Evolutionary conservation across 345 rosid species (phyloP), one percentile per base, ranked within the genome.

Genomic region (Theobroma cacao): DNA sequence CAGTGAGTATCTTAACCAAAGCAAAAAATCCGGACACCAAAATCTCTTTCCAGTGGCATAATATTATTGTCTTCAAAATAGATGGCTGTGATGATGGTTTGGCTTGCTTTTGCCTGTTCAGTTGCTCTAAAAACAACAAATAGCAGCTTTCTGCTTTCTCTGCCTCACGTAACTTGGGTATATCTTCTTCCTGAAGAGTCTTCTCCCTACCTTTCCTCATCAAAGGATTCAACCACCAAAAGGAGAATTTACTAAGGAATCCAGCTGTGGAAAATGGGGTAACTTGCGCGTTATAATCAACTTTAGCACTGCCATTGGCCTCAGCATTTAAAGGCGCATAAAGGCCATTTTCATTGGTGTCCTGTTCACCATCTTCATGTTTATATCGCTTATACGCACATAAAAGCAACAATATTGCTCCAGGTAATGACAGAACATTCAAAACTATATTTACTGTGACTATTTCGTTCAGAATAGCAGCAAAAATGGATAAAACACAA

Each of bases 191-290:
- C 82, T 82, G 93, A 26, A 95, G 87, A 65, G 91, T 88, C 75
- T 89, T 91, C 80, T 84, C 87, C 76, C 85, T 86, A 0, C 98
- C 99, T 77, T 40, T 85, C 85, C 80, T 92, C 90, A 95, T 88
- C 83, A 95, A 68, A 18, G 90, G 78, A 83, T 93, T 93, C 85
- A 90, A 60, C 99, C 99, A 95, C 94, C 97, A 95, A 82, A 95
- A 95, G 24, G 97, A 84, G 82, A 93, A 75, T 77, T 47, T 86
- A 80, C 88, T 84, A 36, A 93, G 82, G 84, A 90, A 78, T 22
- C 99, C 90, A 40, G 98, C 97, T 74, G 75, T 77, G 5, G 91
- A 86, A 85, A 93, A 91, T 24, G 77, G 79, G 52, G 89, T 84
- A 26, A 80, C 89, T 76, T 77, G 80, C 2, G 62, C 74, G 40